Conservation (phyloP, 768 basidiomycete species). For the Tulasnella sp. region DNA sequence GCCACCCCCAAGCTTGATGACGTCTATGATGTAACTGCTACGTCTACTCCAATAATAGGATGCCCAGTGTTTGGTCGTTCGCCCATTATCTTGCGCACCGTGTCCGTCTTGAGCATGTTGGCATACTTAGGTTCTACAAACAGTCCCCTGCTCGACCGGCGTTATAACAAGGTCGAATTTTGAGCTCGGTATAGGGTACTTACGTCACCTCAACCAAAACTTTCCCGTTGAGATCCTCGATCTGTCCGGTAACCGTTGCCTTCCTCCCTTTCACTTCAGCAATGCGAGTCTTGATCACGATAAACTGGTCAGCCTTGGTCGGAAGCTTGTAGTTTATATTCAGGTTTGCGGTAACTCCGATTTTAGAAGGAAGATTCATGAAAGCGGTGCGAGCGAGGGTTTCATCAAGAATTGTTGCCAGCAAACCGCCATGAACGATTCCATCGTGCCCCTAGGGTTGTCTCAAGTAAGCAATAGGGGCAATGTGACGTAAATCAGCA, state of each 20-base stretch:
- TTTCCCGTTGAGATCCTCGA: constrained; percentile 78
- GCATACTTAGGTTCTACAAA: constrained; percentile 91
- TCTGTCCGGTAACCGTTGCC: constrained; percentile 53
- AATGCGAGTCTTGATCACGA: constrained; percentile 67
- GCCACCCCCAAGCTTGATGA: neutral
- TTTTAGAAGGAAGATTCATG: constrained; percentile 73
- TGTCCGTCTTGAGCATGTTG: constrained; percentile 49
- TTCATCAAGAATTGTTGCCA: constrained; percentile 89
- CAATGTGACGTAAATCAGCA: neutral
- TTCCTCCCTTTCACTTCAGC: constrained; percentile 71
- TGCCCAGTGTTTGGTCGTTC: constrained; percentile 4
- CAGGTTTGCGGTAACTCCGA: constrained; percentile 88
- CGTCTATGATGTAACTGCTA: constrained; percentile 12
- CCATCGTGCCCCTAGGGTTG: constrained; percentile 60
- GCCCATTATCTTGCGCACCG: neutral
- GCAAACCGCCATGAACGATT: constrained; percentile 85
- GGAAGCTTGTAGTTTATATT: constrained; percentile 78
- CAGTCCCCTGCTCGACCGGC: constrained; percentile 46
- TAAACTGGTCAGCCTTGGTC: constrained; percentile 84
- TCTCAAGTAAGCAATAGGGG: neutral
- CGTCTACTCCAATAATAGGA: constrained; percentile 11
- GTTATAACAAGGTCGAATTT: neutral
- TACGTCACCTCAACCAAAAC: constrained; percentile 76
- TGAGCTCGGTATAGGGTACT: constrained; percentile 29
- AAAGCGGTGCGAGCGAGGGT: constrained; percentile 76